Percentiles rank a stretch among this genome's conserved stretches.
phyloP scores from a whole-genome alignment of 2,329 filamentous ascomycete genomes.

The Triangularia setosa region DNA sequence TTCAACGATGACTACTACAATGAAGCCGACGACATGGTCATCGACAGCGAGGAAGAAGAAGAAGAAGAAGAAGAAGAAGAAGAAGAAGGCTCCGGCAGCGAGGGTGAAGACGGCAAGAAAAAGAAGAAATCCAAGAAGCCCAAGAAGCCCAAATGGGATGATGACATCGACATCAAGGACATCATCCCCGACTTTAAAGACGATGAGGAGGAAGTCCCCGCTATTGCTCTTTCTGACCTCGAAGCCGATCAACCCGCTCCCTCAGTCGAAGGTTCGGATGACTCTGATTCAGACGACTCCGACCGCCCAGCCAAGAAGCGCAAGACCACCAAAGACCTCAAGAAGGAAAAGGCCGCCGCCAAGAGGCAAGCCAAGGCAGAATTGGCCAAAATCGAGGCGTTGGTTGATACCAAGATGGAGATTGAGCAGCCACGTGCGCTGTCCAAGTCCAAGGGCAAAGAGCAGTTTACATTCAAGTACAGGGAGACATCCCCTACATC shows the following conservation, averaged over 20 bases:
- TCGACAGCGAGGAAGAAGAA: constrained; percentile 42
- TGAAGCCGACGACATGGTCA: constrained; percentile 59
- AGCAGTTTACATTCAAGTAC: constrained; percentile 69
- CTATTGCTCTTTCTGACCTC: constrained; percentile 53
- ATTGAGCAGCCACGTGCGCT: constrained; percentile 63
- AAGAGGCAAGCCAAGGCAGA: constrained; percentile 76
- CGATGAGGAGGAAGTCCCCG: constrained; percentile 57
- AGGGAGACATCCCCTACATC: constrained; percentile 87
- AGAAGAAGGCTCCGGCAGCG: constrained; percentile 47
- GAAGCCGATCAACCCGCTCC: constrained; percentile 38
- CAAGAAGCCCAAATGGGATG: constrained; percentile 89
- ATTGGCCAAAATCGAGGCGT: constrained; percentile 75
- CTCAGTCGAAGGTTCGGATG: constrained; percentile 33
- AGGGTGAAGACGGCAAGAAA: constrained; percentile 47
- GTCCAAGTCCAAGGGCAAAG: constrained; percentile 23
- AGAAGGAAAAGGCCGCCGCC: constrained; percentile 53
- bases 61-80: constrained; percentile 60
- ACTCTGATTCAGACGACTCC: constrained; percentile 29
- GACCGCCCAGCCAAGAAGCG: constrained; percentile 51
- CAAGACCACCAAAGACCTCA: constrained; percentile 57
- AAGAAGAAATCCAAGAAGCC: constrained; percentile 60
- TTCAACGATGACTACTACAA: constrained; percentile 93
- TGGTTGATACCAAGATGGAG: constrained; percentile 78
- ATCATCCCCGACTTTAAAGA: constrained; percentile 89
- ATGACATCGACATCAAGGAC: constrained; percentile 96